phyloP scores from a whole-genome alignment of 179 eudicot species.

The Amaranthus tricolor region DNA sequence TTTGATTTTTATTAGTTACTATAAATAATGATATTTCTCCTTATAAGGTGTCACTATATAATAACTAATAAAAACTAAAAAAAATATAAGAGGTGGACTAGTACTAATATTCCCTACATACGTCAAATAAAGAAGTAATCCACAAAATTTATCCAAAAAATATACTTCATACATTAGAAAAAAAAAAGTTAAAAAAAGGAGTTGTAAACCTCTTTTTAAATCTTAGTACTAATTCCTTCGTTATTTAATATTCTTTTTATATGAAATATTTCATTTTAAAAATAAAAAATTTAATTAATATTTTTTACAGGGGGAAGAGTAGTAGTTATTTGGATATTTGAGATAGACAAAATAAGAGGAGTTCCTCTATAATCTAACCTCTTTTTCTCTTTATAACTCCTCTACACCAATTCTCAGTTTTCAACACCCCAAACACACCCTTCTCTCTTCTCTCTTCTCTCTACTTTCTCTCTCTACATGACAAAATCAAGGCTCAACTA shows the following conservation, averaged over 20 bases:
- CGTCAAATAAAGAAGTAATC: neutral
- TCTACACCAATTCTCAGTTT: slow-evolving; percentile 22
- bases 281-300: no score
- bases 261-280: no score
- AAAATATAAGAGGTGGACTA: neutral
- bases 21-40: no score
- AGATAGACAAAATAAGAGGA: slow-evolving; percentile 12
- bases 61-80: no score
- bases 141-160: neutral
- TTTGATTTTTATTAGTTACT: no score
- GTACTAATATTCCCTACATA: neutral
- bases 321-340: slow-evolving; percentile 41
- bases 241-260: no score
- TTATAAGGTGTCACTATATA: no score
- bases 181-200: slow-evolving; percentile 30
- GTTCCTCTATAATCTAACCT: slow-evolving; percentile 20
- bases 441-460: neutral
- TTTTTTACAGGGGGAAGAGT: slow-evolving; percentile 33
- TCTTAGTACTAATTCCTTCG: no score
- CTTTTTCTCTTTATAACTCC: slow-evolving; percentile 24
- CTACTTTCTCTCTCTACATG: slow-evolving; percentile 16
- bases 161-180: neutral
- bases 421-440: slow-evolving; percentile 15
- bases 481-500: slow-evolving; percentile 10
- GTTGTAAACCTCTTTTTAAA: slow-evolving; percentile 35